Evolutionary conservation across 108 stramenopile species (phyloP).

Genomic region (Epipyxis sp.): DNA sequence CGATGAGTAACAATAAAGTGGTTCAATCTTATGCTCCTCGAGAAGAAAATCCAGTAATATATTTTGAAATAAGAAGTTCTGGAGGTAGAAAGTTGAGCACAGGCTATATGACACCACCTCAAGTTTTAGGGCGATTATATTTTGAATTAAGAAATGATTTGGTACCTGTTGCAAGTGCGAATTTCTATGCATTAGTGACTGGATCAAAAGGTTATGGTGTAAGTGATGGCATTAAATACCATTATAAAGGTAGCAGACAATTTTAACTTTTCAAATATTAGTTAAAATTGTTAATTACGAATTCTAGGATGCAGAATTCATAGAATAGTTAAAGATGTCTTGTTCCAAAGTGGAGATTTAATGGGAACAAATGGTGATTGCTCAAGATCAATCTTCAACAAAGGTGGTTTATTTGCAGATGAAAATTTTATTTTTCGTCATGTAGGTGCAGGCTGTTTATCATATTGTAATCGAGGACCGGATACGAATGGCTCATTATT

Average conservation of each 20-base stretch:
- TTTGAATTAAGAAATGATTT: constrained; percentile 18
- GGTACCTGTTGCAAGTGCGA: constrained; percentile 10
- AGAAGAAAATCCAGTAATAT: constrained; percentile 30
- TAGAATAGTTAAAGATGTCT: not conserved
- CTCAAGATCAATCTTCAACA: constrained; percentile 13
- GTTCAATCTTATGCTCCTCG: not conserved
- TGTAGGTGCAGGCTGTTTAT: constrained; percentile 68
- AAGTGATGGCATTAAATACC: constrained; percentile 22
- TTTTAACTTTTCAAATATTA: constrained; percentile 12
- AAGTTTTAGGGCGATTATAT: constrained; percentile 4
- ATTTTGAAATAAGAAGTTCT: not conserved
- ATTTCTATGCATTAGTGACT: not conserved
- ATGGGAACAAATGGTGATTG: constrained; percentile 12
- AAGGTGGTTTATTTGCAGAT: constrained; percentile 70
- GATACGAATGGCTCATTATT: constrained; percentile 88
- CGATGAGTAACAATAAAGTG: too few relatives aligned
- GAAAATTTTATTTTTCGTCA: constrained; percentile 81
- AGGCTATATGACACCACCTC: not conserved
- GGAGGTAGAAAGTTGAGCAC: not conserved
- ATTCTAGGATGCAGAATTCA: too few relatives aligned
- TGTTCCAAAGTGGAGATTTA: constrained; percentile 20
- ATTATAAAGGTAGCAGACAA: constrained; percentile 14
- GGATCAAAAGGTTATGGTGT: not conserved
- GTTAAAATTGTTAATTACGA: too few relatives aligned
- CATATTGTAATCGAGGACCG: constrained; percentile 90